These are phyloP conservation scores for Gaeumannomyces sp. DNA, from an alignment of 2,329 filamentous ascomycete species.

Conservation along the genomic window DNA sequence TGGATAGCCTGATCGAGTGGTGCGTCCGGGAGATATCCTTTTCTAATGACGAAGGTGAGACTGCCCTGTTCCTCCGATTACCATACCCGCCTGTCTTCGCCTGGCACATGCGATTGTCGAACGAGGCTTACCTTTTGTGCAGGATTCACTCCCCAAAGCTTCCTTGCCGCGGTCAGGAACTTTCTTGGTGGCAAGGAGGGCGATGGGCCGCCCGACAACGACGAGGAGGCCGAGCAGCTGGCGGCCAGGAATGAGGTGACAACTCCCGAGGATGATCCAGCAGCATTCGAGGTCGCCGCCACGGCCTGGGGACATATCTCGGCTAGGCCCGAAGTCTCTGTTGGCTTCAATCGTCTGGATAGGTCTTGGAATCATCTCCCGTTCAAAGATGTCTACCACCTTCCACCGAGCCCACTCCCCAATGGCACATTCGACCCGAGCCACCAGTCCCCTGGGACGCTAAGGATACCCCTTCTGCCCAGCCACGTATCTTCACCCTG, in stretches of 20 bases:
- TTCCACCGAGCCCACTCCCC: slow-evolving; percentile 12
- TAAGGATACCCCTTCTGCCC: not conserved
- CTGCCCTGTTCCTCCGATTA: not conserved
- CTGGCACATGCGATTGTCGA: not conserved
- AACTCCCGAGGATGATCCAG: not conserved
- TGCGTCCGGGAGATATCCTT: slow-evolving; percentile 39
- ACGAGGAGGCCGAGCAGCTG: not conserved
- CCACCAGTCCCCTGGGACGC: not conserved
- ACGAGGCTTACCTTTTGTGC: not conserved
- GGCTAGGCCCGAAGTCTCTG: slow-evolving; percentile 32
- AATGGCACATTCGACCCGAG: not conserved
- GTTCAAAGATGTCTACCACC: slow-evolving; percentile 28
- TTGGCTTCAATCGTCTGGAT: slow-evolving; percentile 26
- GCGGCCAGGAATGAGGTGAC: slow-evolving; percentile 7
- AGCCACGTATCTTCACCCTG: slow-evolving; percentile 39
- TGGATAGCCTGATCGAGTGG: slow-evolving; percentile 39
- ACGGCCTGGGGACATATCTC: slow-evolving; percentile 37
- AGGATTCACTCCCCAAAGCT: slow-evolving; percentile 19
- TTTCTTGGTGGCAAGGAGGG: slow-evolving; percentile 11
- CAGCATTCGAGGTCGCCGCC: slow-evolving; percentile 29
- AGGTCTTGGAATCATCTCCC: slow-evolving; percentile 28
- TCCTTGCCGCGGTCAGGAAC: slow-evolving; percentile 17
- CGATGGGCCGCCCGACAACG: not conserved
- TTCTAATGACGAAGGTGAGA: slow-evolving; percentile 35
- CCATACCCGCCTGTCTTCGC: not conserved